phyloP scores from a whole-genome alignment of 2,329 filamentous ascomycete genomes.

The Thielaviopsis cerberus region DNA sequence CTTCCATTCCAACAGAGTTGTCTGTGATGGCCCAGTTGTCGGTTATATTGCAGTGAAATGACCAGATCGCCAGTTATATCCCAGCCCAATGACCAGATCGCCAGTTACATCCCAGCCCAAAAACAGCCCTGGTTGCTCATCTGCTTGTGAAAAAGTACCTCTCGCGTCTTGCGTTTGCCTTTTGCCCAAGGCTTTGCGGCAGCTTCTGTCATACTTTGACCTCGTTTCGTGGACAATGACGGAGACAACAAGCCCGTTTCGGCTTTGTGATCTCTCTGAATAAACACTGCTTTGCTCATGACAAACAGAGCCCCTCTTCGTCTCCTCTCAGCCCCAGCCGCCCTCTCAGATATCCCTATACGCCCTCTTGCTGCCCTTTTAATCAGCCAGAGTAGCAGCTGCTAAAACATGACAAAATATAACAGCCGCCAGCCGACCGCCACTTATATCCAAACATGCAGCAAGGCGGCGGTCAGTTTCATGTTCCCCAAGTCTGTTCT shows the following conservation, averaged over 20 bases:
- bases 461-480: background rate
- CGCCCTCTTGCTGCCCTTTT: background rate
- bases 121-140: no score
- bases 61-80: no score
- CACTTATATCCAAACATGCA: background rate
- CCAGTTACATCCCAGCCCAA: no score
- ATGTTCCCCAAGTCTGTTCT: background rate
- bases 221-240: no score
- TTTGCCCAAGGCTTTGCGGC: no score
- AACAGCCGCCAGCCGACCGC: background rate
- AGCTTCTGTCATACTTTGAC: no score
- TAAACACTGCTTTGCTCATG: background rate
- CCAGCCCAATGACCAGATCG: no score
- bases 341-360: background rate
- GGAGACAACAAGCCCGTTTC: no score
- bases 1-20: background rate
- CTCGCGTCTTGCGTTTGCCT: no score
- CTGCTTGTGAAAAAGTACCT: no score
- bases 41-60: no score
- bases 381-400: background rate
- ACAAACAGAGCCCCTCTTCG: background rate
- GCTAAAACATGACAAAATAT: background rate
- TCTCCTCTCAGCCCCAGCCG: background rate
- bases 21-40: no score
- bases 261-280: background rate